These are phyloP conservation scores for Ophioceras dolichostomum DNA, from an alignment of 2,329 filamentous ascomycete species.

Conservation along the genomic window DNA sequence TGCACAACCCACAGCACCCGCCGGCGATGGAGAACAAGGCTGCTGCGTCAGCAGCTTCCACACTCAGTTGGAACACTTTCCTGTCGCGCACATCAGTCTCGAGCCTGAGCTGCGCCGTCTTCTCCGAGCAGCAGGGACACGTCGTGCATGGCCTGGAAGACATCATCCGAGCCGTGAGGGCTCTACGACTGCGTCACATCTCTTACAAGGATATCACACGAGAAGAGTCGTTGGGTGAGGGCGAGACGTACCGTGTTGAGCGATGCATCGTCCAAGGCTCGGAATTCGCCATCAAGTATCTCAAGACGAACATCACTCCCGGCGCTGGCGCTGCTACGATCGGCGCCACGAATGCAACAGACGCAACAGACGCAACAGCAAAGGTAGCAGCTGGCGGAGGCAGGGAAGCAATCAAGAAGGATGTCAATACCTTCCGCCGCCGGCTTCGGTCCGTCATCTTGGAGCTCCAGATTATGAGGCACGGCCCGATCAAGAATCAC, in stretches of 20 bases:
- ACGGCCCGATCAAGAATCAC: background rate
- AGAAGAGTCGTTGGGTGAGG: background rate
- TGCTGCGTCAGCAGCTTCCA: background rate
- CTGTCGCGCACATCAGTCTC: background rate
- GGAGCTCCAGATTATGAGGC: background rate
- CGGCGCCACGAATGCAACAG: no score
- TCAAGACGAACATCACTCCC: no score
- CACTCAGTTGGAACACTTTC: background rate
- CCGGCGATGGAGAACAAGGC: no score
- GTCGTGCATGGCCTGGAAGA: background rate
- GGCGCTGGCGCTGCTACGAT: no score
- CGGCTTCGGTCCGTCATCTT: background rate
- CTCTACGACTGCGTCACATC: background rate
- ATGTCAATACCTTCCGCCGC: background rate
- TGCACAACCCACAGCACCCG: no score
- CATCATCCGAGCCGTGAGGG: background rate
- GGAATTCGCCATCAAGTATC: background rate
- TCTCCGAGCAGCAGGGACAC: background rate
- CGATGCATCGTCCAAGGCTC: background rate
- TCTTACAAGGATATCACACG: background rate
- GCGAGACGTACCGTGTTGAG: background rate
- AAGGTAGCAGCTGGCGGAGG: no score
- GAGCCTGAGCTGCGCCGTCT: background rate
- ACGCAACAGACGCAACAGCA: no score
- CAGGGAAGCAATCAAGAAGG: background rate